phyloP scores from a whole-genome alignment of 768 basidiomycete species.

The Terana coerulea region DNA sequence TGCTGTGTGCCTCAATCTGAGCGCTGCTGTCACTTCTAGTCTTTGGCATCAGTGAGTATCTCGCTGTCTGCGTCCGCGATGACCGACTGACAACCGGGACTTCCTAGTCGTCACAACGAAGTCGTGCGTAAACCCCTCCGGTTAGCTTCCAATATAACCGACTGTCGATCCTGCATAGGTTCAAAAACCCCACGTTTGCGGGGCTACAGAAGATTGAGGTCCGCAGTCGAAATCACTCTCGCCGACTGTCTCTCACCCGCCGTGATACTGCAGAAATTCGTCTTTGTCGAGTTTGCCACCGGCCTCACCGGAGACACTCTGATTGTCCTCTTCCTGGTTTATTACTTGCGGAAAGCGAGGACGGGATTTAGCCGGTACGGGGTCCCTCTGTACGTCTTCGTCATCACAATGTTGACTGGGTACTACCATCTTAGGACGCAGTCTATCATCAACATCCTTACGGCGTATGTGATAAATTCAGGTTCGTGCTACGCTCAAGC shows the following conservation, averaged over 20 bases:
- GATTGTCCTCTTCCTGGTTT: not conserved
- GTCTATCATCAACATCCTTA: not conserved
- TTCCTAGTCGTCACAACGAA: not conserved
- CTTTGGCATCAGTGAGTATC: not conserved
- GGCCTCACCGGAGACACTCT: not conserved
- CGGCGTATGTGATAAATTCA: slow-evolving; percentile 2
- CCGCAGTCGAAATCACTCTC: not conserved
- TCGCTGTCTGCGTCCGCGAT: not conserved
- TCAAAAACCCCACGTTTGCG: not conserved
- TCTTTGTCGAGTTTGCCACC: not conserved
- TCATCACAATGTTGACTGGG: not conserved
- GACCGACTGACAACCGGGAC: not conserved
- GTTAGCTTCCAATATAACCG: not conserved
- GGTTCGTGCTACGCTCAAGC: not conserved
- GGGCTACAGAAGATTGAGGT: not conserved
- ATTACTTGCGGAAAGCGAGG: not conserved
- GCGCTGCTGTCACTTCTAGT: not conserved
- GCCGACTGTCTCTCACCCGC: not conserved
- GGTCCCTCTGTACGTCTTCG: not conserved
- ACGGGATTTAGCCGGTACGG: not conserved
- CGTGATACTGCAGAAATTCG: not conserved
- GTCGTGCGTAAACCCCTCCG: not conserved
- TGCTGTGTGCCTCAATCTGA: too few species aligned
- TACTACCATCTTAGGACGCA: not conserved
- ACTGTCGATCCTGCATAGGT: not conserved